A percentile compares a stretch with the other conserved stretches of the same genome.
Evolutionary conservation across 306 rosid species (phyloP).

Genomic region (Fragaria nilgerrensis): DNA sequence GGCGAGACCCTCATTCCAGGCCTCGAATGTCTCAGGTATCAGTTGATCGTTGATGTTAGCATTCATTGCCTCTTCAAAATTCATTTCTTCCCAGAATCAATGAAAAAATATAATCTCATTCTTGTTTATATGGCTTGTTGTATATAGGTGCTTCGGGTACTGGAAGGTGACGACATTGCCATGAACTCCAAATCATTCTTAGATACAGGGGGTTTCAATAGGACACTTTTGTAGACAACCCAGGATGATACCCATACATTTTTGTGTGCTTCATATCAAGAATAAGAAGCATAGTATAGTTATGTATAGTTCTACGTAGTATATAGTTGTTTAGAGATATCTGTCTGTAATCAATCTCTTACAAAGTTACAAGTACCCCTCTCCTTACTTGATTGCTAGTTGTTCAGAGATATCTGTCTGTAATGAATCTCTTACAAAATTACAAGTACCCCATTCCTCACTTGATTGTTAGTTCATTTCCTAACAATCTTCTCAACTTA

Average conservation of each 20-base stretch:
- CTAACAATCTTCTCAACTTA: too few species aligned
- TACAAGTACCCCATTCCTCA: too few species aligned
- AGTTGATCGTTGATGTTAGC: background rate
- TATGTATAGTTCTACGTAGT: background rate
- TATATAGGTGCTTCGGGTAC: conserved; percentile 73
- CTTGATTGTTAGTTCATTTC: background rate
- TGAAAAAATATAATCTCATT: background rate
- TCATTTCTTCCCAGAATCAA: background rate
- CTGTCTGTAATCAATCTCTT: too few species aligned
- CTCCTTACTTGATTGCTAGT: too few species aligned
- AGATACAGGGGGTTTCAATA: background rate
- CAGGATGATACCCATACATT: background rate
- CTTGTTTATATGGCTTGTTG: background rate
- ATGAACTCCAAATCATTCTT: conserved; percentile 27
- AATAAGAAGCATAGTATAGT: background rate
- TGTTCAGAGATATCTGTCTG: too few species aligned
- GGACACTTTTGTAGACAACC: conserved; percentile 4
- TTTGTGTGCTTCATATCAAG: background rate
- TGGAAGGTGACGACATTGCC: conserved; percentile 75
- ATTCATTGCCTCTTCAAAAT: background rate
- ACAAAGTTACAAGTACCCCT: too few species aligned
- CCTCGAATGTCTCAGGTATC: conserved; percentile 96
- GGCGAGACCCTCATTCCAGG: conserved; percentile 62
- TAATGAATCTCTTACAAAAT: too few species aligned
- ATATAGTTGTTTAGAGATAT: too few species aligned